Evolutionary conservation across 2,329 filamentous ascomycete species (phyloP).

Genomic region (Trichoderma hamatum): DNA sequence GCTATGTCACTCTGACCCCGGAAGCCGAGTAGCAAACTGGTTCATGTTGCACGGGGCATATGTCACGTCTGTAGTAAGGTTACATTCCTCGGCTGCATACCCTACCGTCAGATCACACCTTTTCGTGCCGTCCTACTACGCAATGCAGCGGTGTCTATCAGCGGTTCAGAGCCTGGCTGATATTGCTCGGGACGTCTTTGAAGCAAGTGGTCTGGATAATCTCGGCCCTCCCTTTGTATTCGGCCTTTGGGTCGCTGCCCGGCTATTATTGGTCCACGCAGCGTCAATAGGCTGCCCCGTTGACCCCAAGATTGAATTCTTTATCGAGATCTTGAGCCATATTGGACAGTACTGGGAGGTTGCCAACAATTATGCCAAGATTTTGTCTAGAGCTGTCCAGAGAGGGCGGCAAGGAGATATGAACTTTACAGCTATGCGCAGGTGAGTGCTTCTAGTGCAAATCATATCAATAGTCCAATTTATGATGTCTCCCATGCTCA

Average conservation of each 20-base stretch:
- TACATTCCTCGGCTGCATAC: conserved; percentile 50
- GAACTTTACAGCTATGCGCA: conserved; percentile 46
- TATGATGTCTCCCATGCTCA: background rate
- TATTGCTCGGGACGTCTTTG: conserved; percentile 48
- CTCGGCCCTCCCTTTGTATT: conserved; percentile 50
- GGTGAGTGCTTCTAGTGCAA: conserved; percentile 33
- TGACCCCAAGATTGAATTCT: conserved; percentile 48
- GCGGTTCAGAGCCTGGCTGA: conserved; percentile 49
- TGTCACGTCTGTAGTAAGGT: conserved; percentile 47
- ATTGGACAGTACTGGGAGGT: conserved; percentile 51
- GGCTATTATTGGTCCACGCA: conserved; percentile 47
- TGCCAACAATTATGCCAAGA: conserved; percentile 47
- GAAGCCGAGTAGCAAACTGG: conserved; percentile 51
- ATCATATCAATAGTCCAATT: background rate
- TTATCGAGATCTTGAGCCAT: conserved; percentile 46
- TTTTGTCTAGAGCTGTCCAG: conserved; percentile 45
- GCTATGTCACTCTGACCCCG: conserved; percentile 49
- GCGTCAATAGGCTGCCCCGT: conserved; percentile 43
- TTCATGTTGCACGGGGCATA: conserved; percentile 52
- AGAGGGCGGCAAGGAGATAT: conserved; percentile 42
- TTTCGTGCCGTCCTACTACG: conserved; percentile 49
- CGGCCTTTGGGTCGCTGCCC: conserved; percentile 49
- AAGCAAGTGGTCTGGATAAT: conserved; percentile 48
- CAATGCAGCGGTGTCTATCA: conserved; percentile 49
- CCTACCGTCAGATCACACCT: conserved; percentile 45